Evolutionary conservation across 176 grass and related monocot species (phyloP).

Genomic region (Elaeis guineensis): DNA sequence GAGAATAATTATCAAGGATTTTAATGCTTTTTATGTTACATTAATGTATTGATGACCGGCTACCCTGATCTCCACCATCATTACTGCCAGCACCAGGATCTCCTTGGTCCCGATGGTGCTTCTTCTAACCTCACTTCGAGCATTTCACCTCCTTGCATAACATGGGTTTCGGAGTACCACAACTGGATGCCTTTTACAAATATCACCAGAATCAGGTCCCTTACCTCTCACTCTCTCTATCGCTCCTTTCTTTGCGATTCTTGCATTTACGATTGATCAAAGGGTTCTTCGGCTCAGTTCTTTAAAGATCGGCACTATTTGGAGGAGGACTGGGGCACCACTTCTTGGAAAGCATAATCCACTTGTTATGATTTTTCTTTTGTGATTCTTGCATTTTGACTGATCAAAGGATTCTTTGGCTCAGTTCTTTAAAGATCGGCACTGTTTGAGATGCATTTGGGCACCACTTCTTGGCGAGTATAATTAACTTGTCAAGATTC

Average conservation of each 20-base stretch:
- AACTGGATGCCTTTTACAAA: constrained; percentile 21
- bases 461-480: constrained; percentile 9
- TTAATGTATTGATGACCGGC: no score
- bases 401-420: neutral
- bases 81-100: neutral
- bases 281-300: neutral
- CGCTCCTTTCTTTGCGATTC: neutral
- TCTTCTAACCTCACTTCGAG: neutral
- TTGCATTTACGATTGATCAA: neutral
- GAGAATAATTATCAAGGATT: no score
- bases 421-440: constrained; percentile 12
- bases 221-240: neutral
- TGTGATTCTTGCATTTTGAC: neutral
- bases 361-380: no score
- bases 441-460: constrained; percentile 15
- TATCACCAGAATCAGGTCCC: constrained; percentile 9
- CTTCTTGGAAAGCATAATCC: constrained; percentile 1
- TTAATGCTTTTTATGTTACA: no score
- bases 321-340: constrained; percentile 2
- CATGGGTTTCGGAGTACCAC: neutral
- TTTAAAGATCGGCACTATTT: constrained; percentile 22
- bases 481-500: no score
- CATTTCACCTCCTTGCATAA: neutral
- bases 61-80: neutral
- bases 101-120: neutral